phyloP scores from a whole-genome alignment of 805 yeast species.

The Myxozyma monticola region DNA sequence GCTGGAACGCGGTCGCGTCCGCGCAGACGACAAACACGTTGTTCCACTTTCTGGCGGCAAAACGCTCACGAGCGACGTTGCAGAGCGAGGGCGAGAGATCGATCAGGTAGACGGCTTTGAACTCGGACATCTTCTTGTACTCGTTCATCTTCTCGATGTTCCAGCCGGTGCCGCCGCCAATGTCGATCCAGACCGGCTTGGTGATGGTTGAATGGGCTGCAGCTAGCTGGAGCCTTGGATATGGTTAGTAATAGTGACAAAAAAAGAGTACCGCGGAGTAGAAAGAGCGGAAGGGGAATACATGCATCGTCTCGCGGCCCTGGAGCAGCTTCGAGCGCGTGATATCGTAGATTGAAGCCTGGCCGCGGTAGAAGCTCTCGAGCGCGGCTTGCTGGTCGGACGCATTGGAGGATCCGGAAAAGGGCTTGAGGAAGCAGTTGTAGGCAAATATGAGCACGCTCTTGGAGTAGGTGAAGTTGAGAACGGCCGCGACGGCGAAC shows the following conservation, averaged over 20 bases:
- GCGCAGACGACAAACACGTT: slow-evolving; percentile 70
- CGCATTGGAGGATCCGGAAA: slow-evolving; percentile 41
- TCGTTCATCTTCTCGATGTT: slow-evolving; percentile 74
- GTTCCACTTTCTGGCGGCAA: slow-evolving; percentile 48
- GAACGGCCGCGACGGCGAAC: slow-evolving; percentile 12
- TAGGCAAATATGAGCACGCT: slow-evolving; percentile 41
- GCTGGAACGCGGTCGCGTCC: slow-evolving; percentile 71
- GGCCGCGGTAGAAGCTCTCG: slow-evolving; percentile 72
- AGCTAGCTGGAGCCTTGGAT: slow-evolving; percentile 24
- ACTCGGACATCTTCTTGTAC: slow-evolving; percentile 47
- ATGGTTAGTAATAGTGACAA: neutral
- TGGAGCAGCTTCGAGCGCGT: slow-evolving; percentile 66
- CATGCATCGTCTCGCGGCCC: slow-evolving; percentile 68
- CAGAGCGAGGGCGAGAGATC: slow-evolving; percentile 79
- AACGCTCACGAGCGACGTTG: slow-evolving; percentile 65
- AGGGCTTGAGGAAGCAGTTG: slow-evolving; percentile 63
- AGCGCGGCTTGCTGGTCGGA: slow-evolving; percentile 57
- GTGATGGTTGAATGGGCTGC: slow-evolving; percentile 21
- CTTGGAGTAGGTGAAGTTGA: slow-evolving; percentile 15
- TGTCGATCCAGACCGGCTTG: slow-evolving; percentile 68
- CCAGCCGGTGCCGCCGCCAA: slow-evolving; percentile 87
- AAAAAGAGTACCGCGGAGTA: neutral
- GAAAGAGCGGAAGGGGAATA: slow-evolving; percentile 33
- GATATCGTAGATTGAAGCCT: slow-evolving; percentile 73
- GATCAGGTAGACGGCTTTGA: slow-evolving; percentile 67